A percentile compares a stretch with the other conserved stretches of the same genome.
These are phyloP conservation scores for Acidomyces sp. DNA, from an alignment of 495 filamentous ascomycete species.

Conservation along the genomic window DNA sequence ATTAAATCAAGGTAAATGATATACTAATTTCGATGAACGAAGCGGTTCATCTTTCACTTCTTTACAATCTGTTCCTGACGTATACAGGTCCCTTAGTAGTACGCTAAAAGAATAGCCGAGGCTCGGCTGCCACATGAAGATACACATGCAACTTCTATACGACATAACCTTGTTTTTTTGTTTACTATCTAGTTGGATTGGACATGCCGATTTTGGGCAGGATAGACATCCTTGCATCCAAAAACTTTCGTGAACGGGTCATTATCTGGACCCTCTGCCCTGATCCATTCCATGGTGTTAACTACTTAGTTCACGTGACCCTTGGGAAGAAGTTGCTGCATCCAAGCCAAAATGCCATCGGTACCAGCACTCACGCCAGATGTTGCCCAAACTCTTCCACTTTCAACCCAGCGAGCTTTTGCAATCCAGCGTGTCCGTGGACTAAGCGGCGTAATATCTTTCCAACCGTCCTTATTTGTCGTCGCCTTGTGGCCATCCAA, in stretches of 20 bases:
- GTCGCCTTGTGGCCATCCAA: constrained; percentile 49
- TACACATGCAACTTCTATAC: too few species aligned
- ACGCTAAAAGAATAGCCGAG: too few species aligned
- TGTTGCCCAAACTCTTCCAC: constrained; percentile 56
- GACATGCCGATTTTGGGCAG: too few species aligned
- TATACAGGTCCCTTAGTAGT: too few species aligned
- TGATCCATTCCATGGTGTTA: constrained; percentile 27
- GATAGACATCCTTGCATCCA: too few species aligned
- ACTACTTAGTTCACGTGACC: constrained; percentile 22
- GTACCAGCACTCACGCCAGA: constrained; percentile 52
- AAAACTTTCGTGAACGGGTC: constrained; percentile 35
- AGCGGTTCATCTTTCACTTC: too few species aligned
- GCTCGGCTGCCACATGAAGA: too few species aligned
- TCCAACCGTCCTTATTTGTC: constrained; percentile 37
- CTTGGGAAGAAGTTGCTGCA: constrained; percentile 34
- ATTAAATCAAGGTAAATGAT: too few species aligned
- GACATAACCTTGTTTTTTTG: too few species aligned
- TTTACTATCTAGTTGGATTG: too few species aligned
- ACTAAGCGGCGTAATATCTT: constrained; percentile 27
- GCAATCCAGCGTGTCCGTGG: constrained; percentile 45
- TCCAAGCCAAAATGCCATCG: constrained; percentile 47
- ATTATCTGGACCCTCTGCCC: constrained; percentile 20
- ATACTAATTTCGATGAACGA: too few species aligned
- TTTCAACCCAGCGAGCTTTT: constrained; percentile 49
- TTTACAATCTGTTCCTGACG: too few species aligned